phyloP scores from a whole-genome alignment of 1,139 yeast genomes.

The Blastobotrys apis region DNA sequence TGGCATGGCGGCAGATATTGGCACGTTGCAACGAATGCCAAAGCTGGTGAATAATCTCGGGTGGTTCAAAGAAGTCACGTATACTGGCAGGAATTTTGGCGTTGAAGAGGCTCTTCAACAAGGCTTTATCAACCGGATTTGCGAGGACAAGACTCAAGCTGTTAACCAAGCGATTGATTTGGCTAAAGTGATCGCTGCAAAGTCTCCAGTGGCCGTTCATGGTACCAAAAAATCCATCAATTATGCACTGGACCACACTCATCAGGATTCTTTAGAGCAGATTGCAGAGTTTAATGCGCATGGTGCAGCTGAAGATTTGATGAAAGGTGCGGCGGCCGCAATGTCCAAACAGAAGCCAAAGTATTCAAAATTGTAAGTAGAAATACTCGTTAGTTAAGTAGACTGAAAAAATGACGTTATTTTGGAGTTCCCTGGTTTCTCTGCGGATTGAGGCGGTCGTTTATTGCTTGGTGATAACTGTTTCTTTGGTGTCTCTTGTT shows the following conservation, averaged over 20 bases:
- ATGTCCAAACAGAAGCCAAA: slow-evolving; percentile 31
- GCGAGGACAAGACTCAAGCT: slow-evolving; percentile 48
- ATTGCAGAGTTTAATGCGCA: slow-evolving; percentile 53
- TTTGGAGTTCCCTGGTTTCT: slow-evolving; percentile 7
- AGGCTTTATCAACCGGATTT: slow-evolving; percentile 53
- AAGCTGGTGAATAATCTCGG: slow-evolving; percentile 52
- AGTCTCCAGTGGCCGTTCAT: slow-evolving; percentile 56
- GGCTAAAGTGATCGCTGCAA: slow-evolving; percentile 48
- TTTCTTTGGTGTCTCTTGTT: too few species aligned
- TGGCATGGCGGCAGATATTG: slow-evolving; percentile 79
- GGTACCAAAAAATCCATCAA: slow-evolving; percentile 63
- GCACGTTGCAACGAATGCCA: slow-evolving; percentile 68
- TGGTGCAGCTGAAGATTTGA: slow-evolving; percentile 39
- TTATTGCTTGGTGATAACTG: not conserved
- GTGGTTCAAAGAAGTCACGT: slow-evolving; percentile 56
- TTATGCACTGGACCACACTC: slow-evolving; percentile 45
- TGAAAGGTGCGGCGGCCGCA: slow-evolving; percentile 31
- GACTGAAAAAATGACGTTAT: slow-evolving; percentile 16
- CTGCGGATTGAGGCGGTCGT: too few species aligned
- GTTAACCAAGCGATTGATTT: slow-evolving; percentile 47
- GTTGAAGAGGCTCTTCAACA: slow-evolving; percentile 52
- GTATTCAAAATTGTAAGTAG: slow-evolving; percentile 28
- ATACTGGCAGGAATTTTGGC: slow-evolving; percentile 57
- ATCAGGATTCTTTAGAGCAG: slow-evolving; percentile 47
- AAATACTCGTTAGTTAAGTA: not conserved